Evolutionary conservation across 352 stramenopile genomes (phyloP).

Genomic region (Globisporangium acanthophoron): DNA sequence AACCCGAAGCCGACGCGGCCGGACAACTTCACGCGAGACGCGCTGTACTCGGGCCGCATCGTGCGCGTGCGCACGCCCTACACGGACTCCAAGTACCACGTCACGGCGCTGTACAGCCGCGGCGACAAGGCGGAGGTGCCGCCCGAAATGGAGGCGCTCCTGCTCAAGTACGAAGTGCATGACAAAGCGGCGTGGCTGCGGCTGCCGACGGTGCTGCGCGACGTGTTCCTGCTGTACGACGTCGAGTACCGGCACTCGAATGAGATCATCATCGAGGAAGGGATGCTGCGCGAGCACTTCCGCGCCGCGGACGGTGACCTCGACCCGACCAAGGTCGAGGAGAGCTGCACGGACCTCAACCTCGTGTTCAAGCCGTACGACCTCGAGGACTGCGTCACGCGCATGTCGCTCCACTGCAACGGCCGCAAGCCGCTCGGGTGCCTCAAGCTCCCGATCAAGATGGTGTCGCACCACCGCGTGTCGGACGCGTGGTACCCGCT

Average conservation of each 20-base stretch:
- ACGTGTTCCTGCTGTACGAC: conserved; percentile 68
- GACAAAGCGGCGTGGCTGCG: conserved; percentile 49
- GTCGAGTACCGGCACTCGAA: conserved; percentile 56
- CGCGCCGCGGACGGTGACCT: conserved; percentile 51
- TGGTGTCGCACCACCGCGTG: conserved; percentile 48
- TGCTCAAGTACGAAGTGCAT: conserved; percentile 45
- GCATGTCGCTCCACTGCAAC: conserved; percentile 38
- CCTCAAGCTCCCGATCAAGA: conserved; percentile 62
- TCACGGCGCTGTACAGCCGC: conserved; percentile 36
- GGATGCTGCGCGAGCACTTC: conserved; percentile 52
- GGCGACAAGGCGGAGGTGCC: conserved; percentile 26
- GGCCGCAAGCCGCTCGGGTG: conserved; percentile 48
- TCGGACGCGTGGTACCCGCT: conserved; percentile 64
- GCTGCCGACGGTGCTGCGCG: conserved; percentile 35
- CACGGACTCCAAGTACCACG: conserved; percentile 35
- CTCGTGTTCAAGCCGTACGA: conserved; percentile 54
- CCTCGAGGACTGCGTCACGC: conserved; percentile 59
- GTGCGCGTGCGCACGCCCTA: conserved; percentile 52
- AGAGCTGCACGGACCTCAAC: conserved; percentile 60
- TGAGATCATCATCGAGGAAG: conserved; percentile 59
- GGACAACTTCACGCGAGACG: conserved; percentile 35
- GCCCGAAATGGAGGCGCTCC: conserved; percentile 22
- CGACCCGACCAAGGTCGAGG: conserved; percentile 44
- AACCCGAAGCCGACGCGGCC: conserved; percentile 41
- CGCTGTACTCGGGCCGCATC: conserved; percentile 47